Base-by-base conservation (phyloP, 208 protist species). In the Lotmaria passim region DNA sequence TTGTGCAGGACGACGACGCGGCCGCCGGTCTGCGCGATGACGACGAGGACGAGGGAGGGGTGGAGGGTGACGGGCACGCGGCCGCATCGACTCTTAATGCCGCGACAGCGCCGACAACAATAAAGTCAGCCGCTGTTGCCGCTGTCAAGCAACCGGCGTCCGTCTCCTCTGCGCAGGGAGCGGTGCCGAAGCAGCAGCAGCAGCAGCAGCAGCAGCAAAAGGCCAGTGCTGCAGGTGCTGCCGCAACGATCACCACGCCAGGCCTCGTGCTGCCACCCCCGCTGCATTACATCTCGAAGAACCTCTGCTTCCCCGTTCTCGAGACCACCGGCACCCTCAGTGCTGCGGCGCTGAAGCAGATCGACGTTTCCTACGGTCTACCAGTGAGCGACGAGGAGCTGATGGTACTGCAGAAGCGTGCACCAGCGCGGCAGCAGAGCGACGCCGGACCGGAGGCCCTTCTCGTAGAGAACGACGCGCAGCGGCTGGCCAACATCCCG, bases 401-500 rank as follows among this genome's bases (percentile, higher is more conserved):
- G 64, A 23, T 73, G 7, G 66, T 93, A 38, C 75, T 94, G 70
- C 82, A 83, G 48, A 78, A 82, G 30, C 79, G 82, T 8, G 89
- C 86, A 8, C 89, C 89, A 7, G 73, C 79, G 0, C 79, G 83
- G 3, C 65, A 73, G 58, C 81, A 89, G 43, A 79, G 79, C 55
- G 82, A 89, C 36, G 79, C 86, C 14, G 89, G 83, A 0, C 79
- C 86, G 11, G 87, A 93, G 51, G 75, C 69, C 19, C 56, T 89
- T 2, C 74, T 82, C 19, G 52, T 92, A 15, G 75, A 83, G 26
- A 93, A 96, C 73, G 88, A 96, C 80, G 88, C 88, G 23, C 91
- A 96, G 73, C 63, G 74, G n/a, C 86, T 94, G 64, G 88, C 87
- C 17, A 96, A 93, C 61, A 89, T 91, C 19, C 91, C 91, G 1